Percentiles rank a stretch among this genome's conserved stretches.
phyloP scores from a whole-genome alignment of 106 monocot species.

The Allium cepa region DNA sequence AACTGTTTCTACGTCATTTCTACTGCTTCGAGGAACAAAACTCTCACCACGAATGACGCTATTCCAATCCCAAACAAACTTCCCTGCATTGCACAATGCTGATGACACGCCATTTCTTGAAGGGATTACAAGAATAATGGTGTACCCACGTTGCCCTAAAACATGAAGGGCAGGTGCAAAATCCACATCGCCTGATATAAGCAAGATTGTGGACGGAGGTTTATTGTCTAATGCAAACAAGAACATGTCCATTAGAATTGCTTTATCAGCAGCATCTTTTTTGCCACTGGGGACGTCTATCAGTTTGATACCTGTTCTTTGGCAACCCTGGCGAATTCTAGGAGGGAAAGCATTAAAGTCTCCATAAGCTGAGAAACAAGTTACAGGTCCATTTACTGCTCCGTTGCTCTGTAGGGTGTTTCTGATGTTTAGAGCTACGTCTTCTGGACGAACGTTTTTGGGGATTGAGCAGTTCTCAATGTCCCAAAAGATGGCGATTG shows the following conservation, averaged over 20 bases:
- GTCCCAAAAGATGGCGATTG: constrained; percentile 87
- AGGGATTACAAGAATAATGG: constrained; percentile 75
- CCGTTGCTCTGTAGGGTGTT: constrained; percentile 71
- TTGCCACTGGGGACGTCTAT: constrained; percentile 90
- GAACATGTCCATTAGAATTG: constrained; percentile 93
- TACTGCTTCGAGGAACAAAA: constrained; percentile 51
- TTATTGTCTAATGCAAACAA: constrained; percentile 78
- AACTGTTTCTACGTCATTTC: constrained; percentile 71
- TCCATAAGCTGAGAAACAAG: constrained; percentile 72
- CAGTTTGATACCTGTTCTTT: constrained; percentile 91
- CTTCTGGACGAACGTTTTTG: constrained; percentile 75
- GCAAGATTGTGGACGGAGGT: constrained; percentile 81
- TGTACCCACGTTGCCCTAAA: constrained; percentile 92
- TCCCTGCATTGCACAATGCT: constrained; percentile 73
- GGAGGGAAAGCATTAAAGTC: constrained; percentile 88
- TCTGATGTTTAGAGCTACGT: constrained; percentile 80
- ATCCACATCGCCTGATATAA: constrained; percentile 94
- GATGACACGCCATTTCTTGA: constrained; percentile 54
- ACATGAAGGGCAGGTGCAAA: constrained; percentile 94
- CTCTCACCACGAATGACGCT: constrained; percentile 81
- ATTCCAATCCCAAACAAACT: constrained; percentile 95
- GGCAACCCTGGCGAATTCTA: constrained; percentile 80
- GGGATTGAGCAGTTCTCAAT: constrained; percentile 93
- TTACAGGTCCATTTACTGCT: constrained; percentile 62
- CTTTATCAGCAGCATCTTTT: constrained; percentile 98